A percentile compares a stretch with the other conserved stretches of the same genome.
Evolutionary conservation across 1,284 basidiomycete species (phyloP).

Genomic region (Apiotrichum brassicae): DNA sequence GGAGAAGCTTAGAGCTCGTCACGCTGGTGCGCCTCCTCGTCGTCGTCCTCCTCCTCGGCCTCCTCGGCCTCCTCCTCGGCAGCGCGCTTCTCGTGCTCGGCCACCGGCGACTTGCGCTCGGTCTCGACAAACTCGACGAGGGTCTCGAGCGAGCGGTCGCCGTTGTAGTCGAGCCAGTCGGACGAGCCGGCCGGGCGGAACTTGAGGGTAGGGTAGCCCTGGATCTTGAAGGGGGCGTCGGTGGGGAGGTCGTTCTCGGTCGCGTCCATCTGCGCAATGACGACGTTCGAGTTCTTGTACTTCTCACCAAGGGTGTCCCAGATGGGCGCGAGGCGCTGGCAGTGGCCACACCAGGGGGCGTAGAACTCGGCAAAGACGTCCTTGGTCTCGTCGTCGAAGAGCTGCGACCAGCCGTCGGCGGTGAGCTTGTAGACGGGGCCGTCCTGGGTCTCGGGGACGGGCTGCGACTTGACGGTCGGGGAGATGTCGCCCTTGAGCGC

Average conservation of each 20-base stretch:
- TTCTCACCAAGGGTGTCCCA: conserved; percentile 89
- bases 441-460: conserved; percentile 75
- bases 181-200: conserved; percentile 85
- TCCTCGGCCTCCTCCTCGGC: conserved; percentile 27
- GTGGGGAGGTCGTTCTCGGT: conserved; percentile 93
- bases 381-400: conserved; percentile 79
- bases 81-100: conserved; percentile 19
- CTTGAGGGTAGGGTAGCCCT: conserved; percentile 88
- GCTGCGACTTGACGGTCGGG: conserved; percentile 84
- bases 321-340: conserved; percentile 71
- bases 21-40: conserved; percentile 29
- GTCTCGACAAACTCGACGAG: conserved; percentile 77
- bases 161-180: conserved; percentile 87
- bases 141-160: conserved; percentile 80
- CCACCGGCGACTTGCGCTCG: conserved; percentile 57
- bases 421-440: conserved; percentile 80
- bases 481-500: conserved; percentile 65
- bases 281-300: conserved; percentile 72
- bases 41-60: conserved; percentile 14
- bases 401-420: conserved; percentile 79
- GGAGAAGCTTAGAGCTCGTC: conserved; percentile 39
- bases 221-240: conserved; percentile 73
- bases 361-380: conserved; percentile 98
- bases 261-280: conserved; percentile 94
- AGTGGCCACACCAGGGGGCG: conserved; percentile 74